Conservation (phyloP, 108 stramenopile species). For the Fragilaria crotonensis region DNA sequence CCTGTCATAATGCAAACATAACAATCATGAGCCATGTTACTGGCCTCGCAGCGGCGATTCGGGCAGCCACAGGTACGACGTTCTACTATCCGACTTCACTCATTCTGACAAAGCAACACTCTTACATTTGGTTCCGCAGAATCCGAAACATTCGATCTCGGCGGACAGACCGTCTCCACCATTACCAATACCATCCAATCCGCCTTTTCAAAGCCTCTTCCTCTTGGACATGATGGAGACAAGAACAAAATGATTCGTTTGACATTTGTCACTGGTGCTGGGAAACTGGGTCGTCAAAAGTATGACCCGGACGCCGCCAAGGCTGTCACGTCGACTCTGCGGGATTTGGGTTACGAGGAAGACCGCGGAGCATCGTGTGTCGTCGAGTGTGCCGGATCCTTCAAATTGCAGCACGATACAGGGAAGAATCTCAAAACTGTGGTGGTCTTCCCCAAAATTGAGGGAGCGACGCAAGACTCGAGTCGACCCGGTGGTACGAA, state of each 20-base stretch:
- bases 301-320: conserved; percentile 85
- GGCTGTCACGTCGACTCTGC: conserved; percentile 69
- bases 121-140: too few species aligned
- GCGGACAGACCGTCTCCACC: conserved; percentile 46
- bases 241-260: conserved; percentile 77
- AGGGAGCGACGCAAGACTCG: too few species aligned
- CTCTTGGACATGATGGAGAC: too few species aligned
- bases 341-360: conserved; percentile 74
- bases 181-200: conserved; percentile 46
- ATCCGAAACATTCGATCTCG: conserved; percentile 74
- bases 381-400: conserved; percentile 75
- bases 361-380: conserved; percentile 83
- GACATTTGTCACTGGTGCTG: conserved; percentile 83
- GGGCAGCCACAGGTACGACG: conserved; percentile 48
- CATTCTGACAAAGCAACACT: too few species aligned
- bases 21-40: conserved; percentile 30
- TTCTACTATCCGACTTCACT: too few species aligned
- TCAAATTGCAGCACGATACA: conserved; percentile 94
- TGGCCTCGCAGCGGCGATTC: conserved; percentile 70
- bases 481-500: too few species aligned
- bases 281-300: conserved; percentile 76
- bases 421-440: conserved; percentile 93
- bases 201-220: conserved; percentile 60
- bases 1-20: too few species aligned
- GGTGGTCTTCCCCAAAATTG: conserved; percentile 84